phyloP scores from a whole-genome alignment of 495 filamentous ascomycete species.

The Elaphomyces granulatus region DNA sequence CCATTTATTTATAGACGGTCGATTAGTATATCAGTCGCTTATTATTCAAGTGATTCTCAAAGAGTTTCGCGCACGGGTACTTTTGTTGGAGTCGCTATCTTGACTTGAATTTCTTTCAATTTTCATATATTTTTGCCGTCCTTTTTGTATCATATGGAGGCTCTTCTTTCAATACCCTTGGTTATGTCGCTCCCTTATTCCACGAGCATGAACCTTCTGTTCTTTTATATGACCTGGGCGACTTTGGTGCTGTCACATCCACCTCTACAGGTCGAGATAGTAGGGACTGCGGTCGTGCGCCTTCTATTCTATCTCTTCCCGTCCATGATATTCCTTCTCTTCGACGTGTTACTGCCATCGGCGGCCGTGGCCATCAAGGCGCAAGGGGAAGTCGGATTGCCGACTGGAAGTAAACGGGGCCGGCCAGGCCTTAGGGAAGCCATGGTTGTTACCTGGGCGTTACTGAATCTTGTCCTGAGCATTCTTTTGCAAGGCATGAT shows the following conservation, averaged over 20 bases:
- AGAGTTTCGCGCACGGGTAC: too few species aligned
- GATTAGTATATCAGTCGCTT: too few species aligned
- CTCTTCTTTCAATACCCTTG: slow-evolving; percentile 49
- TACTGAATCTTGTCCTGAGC: slow-evolving; percentile 52
- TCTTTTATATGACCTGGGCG: slow-evolving; percentile 85
- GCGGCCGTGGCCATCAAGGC: slow-evolving; percentile 53
- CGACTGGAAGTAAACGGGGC: slow-evolving; percentile 37
- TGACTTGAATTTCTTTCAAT: too few species aligned
- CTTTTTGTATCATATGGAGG: too few species aligned
- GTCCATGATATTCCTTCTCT: slow-evolving; percentile 54
- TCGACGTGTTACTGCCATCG: slow-evolving; percentile 56
- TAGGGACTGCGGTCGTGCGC: slow-evolving; percentile 53
- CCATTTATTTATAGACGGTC: too few species aligned
- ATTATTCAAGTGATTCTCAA: too few species aligned
- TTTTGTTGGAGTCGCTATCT: too few species aligned
- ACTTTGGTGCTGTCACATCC: slow-evolving; percentile 66
- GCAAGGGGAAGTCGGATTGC: slow-evolving; percentile 48
- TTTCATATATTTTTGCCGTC: too few species aligned
- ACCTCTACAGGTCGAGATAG: slow-evolving; percentile 60
- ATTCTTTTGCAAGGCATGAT: slow-evolving; percentile 40
- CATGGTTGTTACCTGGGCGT: slow-evolving; percentile 36
- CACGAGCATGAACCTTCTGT: slow-evolving; percentile 69
- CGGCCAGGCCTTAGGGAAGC: slow-evolving; percentile 19
- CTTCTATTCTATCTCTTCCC: slow-evolving; percentile 59
- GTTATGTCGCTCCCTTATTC: slow-evolving; percentile 53